Evolutionary conservation across 208 protist species (phyloP).

Genomic region (Trypanosoma avium): DNA sequence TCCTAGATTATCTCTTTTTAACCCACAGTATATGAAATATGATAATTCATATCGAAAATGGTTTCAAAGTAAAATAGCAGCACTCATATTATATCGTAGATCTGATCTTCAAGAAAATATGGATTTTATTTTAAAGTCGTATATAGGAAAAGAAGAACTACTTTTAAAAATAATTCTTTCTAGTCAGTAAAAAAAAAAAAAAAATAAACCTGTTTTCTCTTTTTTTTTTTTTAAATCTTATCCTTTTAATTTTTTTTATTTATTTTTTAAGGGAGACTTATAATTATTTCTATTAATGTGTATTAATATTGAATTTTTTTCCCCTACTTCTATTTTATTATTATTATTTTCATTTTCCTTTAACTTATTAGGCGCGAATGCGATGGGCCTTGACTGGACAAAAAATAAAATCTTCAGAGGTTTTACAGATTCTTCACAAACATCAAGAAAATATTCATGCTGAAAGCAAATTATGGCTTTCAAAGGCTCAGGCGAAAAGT

Average conservation of each 20-base stretch:
- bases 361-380: constrained; percentile 1
- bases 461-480: constrained; percentile 27
- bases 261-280: too few species aligned
- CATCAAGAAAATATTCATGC: constrained; percentile 20
- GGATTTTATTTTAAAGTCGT: background rate
- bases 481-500: constrained; percentile 8
- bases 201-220: background rate
- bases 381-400: constrained; percentile 14
- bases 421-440: constrained; percentile 17
- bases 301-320: too few species aligned
- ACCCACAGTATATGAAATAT: constrained; percentile 6
- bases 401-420: background rate
- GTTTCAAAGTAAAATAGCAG: constrained; percentile 1
- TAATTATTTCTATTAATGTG: too few species aligned
- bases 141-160: constrained; percentile 2
- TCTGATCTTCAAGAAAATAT: constrained; percentile 1
- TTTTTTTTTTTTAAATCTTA: background rate
- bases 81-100: background rate
- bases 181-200: background rate
- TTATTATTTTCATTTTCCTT: background rate
- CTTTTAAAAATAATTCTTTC: background rate
- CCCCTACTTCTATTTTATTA: background rate
- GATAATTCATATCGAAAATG: background rate
- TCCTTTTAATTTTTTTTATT: constrained; percentile 1
- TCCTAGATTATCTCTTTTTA: background rate